Base-by-base conservation (phyloP, 306 rosid species). In the Citrullus mucosospermus region DNA sequence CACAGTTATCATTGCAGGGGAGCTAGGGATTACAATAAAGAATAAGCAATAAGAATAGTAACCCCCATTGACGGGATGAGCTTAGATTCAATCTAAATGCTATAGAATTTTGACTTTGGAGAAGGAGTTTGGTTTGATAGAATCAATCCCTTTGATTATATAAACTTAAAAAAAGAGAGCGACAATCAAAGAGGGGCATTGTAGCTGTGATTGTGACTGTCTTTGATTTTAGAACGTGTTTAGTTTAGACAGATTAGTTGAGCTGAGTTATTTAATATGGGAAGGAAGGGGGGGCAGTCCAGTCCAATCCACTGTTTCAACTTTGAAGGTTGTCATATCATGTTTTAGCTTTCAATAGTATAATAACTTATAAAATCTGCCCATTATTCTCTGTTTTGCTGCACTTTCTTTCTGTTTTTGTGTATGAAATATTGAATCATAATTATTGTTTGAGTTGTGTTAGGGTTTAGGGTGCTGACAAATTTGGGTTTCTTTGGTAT, bases 1-100 rank as follows among this genome's bases (percentile, higher is more conserved):
- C 5, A 91, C 98, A 41, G 93, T 93, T 15, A 93, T 93, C 60
- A 87, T 93, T 59, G 98, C 98, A 38, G 91, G 93, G 46, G 97
- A 93, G 82, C 86, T 88, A 13, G 98, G 98, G 8, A 57, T 91
- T 18, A 87, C 85, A 4, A 89, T 93, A 72, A 86, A 90, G 82
- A 57, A 87, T 56, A 93, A 89, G 82, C 80, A 81, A 28, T 14
- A 2, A 22, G 36, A 71, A 44, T 13, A 9, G 28, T 6, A 71
- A 22, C 22, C 25, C 76, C 76, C 58, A 44, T 1, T 12, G 6
- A 6, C 3, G 18, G 36, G 15, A 25, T 8, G 20, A 70, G 57
- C n/a, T 7, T 50, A 72, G 43, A 72, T 69, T 69, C 6, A 9
- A 22, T 69, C 55, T 13, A 70, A 6, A 46, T 22, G 57, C 11